A percentile compares a stretch with the other conserved stretches of the same genome.
These are phyloP conservation scores for Stagonosporopsis chrysanthemi DNA, from an alignment of 2,329 filamentous ascomycete species.

Conservation along the genomic window DNA sequence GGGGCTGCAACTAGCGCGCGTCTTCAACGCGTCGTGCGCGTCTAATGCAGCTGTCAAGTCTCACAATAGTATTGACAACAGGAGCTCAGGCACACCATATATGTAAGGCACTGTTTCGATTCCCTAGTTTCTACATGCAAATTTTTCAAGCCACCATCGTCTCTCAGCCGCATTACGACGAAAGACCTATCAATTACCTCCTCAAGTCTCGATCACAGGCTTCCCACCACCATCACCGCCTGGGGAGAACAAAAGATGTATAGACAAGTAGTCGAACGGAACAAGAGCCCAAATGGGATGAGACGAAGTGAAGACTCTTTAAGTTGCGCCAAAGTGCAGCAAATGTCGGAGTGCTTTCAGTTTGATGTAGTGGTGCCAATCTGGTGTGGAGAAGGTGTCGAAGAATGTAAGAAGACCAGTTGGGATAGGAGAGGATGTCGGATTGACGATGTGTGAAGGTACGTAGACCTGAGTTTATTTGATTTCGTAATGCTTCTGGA, in stretches of 20 bases:
- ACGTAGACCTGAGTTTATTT: constrained; percentile 43
- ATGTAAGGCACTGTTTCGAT: constrained; percentile 33
- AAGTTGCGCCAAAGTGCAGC: constrained; percentile 13
- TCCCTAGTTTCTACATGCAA: constrained; percentile 34
- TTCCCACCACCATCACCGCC: constrained; percentile 29
- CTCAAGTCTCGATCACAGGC: constrained; percentile 29
- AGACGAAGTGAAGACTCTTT: constrained; percentile 14
- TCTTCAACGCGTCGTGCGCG: constrained; percentile 11
- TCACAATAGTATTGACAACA: constrained; percentile 12
- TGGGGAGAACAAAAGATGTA: constrained; percentile 36
- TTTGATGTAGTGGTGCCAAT: constrained; percentile 21
- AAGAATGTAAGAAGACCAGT: constrained; percentile 27
- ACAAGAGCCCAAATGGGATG: constrained; percentile 15
- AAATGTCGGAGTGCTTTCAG: constrained; percentile 14
- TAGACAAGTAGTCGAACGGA: constrained; percentile 24
- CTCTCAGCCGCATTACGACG: constrained; percentile 37
- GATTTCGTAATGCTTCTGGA: constrained; percentile 45
- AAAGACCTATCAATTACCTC: constrained; percentile 33
- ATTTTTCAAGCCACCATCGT: constrained; percentile 31
- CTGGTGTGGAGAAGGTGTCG: constrained; percentile 29
- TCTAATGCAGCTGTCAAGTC: constrained; percentile 11
- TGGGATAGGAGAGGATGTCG: constrained; percentile 30
- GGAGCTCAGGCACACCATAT: not conserved
- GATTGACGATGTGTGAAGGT: constrained; percentile 34
- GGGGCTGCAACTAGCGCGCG: constrained; percentile 16